These are phyloP conservation scores for Cornus suecica DNA, from an alignment of 148 eudicot genomes.

Conservation along the genomic window DNA sequence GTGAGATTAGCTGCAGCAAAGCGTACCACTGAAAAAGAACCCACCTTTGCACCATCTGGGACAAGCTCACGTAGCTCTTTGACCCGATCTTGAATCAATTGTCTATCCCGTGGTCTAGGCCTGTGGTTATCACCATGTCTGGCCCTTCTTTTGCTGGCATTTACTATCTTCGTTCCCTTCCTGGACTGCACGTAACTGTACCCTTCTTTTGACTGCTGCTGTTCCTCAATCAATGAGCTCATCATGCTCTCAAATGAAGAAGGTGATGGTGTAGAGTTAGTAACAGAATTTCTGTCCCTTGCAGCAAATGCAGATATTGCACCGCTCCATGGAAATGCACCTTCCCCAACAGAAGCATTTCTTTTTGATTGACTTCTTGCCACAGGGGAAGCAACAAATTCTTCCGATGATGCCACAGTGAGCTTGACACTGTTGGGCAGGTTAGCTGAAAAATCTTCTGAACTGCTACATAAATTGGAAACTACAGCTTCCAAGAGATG, in stretches of 20 bases:
- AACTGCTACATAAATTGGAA: slow-evolving; percentile 20
- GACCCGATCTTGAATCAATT: slow-evolving; percentile 76
- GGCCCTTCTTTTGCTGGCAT: slow-evolving; percentile 38
- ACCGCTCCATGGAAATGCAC: slow-evolving; percentile 18
- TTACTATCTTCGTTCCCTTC: slow-evolving; percentile 28
- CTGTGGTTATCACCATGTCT: slow-evolving; percentile 31
- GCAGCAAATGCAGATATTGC: slow-evolving; percentile 18
- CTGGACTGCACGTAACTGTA: slow-evolving; percentile 9
- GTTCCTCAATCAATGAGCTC: slow-evolving; percentile 32
- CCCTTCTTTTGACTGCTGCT: slow-evolving; percentile 28
- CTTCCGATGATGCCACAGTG: slow-evolving; percentile 26
- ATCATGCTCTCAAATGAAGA: slow-evolving; percentile 42
- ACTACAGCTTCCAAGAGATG: slow-evolving; percentile 44
- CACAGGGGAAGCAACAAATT: slow-evolving; percentile 27
- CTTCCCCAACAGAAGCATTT: slow-evolving; percentile 15
- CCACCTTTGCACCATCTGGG: slow-evolving; percentile 63
- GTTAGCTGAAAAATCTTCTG: slow-evolving; percentile 28
- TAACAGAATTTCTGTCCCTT: slow-evolving; percentile 11
- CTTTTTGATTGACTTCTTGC: slow-evolving; percentile 25
- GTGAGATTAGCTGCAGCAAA: neutral
- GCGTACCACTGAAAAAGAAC: slow-evolving; percentile 6
- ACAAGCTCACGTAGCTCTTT: slow-evolving; percentile 71
- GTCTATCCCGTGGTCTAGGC: slow-evolving; percentile 82
- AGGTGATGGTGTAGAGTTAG: slow-evolving; percentile 24
- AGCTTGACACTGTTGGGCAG: slow-evolving; percentile 17